Conservation (phyloP, 2,329 filamentous ascomycete genomes). For the Botrytis elliptica region DNA sequence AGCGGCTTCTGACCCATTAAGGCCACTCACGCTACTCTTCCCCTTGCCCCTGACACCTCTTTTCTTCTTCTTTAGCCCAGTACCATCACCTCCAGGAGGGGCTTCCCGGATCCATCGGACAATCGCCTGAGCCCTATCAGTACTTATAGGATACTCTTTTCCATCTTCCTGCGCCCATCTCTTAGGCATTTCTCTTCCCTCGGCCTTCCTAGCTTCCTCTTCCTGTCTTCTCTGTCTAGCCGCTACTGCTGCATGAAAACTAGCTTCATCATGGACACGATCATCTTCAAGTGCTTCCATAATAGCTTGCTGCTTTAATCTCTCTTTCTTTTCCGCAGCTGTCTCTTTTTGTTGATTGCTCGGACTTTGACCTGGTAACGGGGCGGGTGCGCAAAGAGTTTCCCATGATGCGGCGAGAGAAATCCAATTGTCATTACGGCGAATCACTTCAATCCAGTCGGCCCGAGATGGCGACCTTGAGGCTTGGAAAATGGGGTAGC, state of each 20-base stretch:
- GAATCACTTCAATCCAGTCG: conserved; percentile 78
- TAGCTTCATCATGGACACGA: conserved; percentile 64
- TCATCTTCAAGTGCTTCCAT: conserved; percentile 67
- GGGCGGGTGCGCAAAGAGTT: conserved; percentile 61
- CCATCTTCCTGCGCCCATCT: conserved; percentile 64
- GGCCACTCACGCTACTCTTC: conserved; percentile 30
- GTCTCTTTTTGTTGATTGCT: conserved; percentile 44
- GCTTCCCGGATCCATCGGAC: conserved; percentile 67
- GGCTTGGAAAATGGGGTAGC: conserved; percentile 76
- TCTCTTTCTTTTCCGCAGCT: conserved; percentile 56
- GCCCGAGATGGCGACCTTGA: conserved; percentile 68
- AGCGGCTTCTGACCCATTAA: conserved; percentile 25
- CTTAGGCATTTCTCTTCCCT: conserved; percentile 43
- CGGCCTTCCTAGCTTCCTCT: conserved; percentile 44
- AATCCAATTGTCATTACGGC: conserved; percentile 68
- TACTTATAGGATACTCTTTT: conserved; percentile 67
- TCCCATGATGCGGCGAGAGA: conserved; percentile 67
- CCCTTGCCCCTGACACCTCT: conserved; percentile 33
- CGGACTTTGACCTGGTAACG: conserved; percentile 45
- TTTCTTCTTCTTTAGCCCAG: conserved; percentile 43
- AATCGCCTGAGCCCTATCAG: conserved; percentile 67
- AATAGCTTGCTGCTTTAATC: conserved; percentile 63
- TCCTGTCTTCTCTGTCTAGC: conserved; percentile 59
- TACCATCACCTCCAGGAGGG: conserved; percentile 41
- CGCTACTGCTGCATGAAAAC: conserved; percentile 61